Evolutionary conservation across 164 flowering plant species (phyloP), one percentile per base, ranked within the genome.

Genomic region (Akebia trifoliata): DNA sequence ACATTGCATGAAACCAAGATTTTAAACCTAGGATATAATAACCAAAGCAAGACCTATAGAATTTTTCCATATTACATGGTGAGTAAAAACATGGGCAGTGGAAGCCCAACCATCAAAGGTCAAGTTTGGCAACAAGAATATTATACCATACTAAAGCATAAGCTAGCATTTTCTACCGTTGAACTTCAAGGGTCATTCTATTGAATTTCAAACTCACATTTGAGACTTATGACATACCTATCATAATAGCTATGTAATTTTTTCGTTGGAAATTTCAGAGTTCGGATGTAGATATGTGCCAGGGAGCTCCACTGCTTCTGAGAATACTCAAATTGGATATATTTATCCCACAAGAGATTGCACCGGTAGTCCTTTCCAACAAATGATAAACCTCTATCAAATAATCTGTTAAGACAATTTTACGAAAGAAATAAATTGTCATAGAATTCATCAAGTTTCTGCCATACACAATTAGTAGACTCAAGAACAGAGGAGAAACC

Each of bases 301-400:
- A 93, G 73, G 35, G 68, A 80, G 60, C 72, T 74, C 97, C 96
- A 93, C 24, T 81, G 77, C 77, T 87, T 76, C 67, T 81, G 92
- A 63, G 79, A 73, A 59, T 75, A 80, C 61, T 87, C 95, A 70
- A 76, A 90, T 54, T 75, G 80, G 56, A 90, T 77, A 73, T 84
- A 93, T 56, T 77, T 78, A 61, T 93, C 97, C 98, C 98, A 90
- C 58, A 93, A 65, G 8, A 61, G 66, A 78, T 85, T 75, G 71
- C 97, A 81, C 50, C 62, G 72, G 64, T 84, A 89, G 73, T 93
- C 97, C 59, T 78, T 93, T 56, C 87, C 88, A 64, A 93, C 89
- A 79, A 75, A 76, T 20, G 90, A 80, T 21, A 90, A 28, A 44
- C 74, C 98, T 69, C 86, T 82, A 46, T 74, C 76, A 61, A 90